Evolutionary conservation across 345 rosid species (phyloP).

Genomic region (Hypericum perforatum): DNA sequence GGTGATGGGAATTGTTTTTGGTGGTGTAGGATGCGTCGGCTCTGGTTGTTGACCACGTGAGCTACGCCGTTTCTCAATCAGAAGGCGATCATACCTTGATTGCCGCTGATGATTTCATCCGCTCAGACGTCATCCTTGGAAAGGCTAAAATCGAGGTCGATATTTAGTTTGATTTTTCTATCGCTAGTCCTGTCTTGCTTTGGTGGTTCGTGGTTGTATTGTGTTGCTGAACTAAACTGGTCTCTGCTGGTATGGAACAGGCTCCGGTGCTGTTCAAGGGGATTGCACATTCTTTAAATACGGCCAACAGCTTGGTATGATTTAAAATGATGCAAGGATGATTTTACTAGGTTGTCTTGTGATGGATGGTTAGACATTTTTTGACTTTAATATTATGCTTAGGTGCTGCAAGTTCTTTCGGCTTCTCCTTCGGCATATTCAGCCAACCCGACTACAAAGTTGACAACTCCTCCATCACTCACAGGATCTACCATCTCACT

Average conservation of each 20-base stretch:
- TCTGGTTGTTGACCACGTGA: slow-evolving; percentile 51
- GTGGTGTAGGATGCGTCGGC: slow-evolving; percentile 46
- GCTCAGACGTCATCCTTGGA: slow-evolving; percentile 48
- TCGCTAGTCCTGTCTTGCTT: neutral
- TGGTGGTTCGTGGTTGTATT: neutral
- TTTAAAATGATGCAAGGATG: neutral
- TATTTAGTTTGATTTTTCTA: slow-evolving; percentile 7
- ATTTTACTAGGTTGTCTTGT: neutral
- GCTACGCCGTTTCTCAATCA: slow-evolving; percentile 36
- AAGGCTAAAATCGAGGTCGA: slow-evolving; percentile 45
- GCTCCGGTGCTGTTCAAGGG: slow-evolving; percentile 61
- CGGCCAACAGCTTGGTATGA: slow-evolving; percentile 46
- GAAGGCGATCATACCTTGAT: slow-evolving; percentile 59
- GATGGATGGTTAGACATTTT: too few species aligned
- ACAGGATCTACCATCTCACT: slow-evolving; percentile 51
- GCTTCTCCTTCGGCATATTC: slow-evolving; percentile 69
- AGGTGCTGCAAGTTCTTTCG: slow-evolving; percentile 60
- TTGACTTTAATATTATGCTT: neutral
- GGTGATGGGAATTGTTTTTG: neutral
- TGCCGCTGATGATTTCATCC: slow-evolving; percentile 40
- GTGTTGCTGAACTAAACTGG: slow-evolving; percentile 6
- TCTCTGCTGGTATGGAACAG: slow-evolving; percentile 18
- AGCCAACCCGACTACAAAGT: slow-evolving; percentile 46
- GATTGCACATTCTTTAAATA: slow-evolving; percentile 57
- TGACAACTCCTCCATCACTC: slow-evolving; percentile 49